Conservation (phyloP, 345 rosid species). For the Eucalyptus regnans region DNA sequence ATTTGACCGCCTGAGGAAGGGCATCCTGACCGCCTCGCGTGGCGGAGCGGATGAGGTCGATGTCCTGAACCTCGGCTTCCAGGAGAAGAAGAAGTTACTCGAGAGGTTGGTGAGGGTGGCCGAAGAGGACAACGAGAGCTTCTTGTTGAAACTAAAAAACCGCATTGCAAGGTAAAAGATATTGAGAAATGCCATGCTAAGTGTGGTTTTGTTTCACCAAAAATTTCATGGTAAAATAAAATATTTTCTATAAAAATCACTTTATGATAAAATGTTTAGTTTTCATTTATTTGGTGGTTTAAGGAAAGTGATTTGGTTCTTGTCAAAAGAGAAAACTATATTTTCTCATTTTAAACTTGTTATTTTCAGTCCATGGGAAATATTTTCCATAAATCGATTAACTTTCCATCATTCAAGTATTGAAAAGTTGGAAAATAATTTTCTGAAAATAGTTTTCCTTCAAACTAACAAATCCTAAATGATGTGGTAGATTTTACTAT, state of each 20-base stretch:
- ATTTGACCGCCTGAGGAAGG: conserved; percentile 29
- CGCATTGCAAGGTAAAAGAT: neutral
- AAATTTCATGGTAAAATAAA: no score
- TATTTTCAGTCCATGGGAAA: neutral
- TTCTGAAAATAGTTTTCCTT: neutral
- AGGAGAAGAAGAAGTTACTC: conserved; percentile 17
- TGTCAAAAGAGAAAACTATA: neutral
- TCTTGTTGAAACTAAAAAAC: conserved; percentile 10
- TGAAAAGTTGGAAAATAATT: neutral
- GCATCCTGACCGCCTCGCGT: conserved; percentile 6
- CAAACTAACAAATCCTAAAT: neutral
- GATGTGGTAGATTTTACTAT: neutral
- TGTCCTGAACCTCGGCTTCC: conserved; percentile 12
- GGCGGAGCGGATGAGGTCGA: conserved; percentile 16
- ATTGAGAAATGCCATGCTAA: no score
- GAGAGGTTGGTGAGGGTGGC: conserved; percentile 23
- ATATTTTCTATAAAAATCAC: neutral
- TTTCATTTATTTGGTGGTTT: neutral
- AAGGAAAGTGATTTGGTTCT: neutral
- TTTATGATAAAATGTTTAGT: neutral
- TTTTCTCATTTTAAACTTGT: neutral
- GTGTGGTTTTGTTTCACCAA: no score
- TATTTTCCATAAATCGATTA: neutral
- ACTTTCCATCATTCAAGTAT: neutral
- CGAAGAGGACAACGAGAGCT: conserved; percentile 31